Evolutionary conservation across 331 rosid genomes (phyloP), one percentile per base, ranked within the genome.

Genomic region (Stylosanthes scabra): DNA sequence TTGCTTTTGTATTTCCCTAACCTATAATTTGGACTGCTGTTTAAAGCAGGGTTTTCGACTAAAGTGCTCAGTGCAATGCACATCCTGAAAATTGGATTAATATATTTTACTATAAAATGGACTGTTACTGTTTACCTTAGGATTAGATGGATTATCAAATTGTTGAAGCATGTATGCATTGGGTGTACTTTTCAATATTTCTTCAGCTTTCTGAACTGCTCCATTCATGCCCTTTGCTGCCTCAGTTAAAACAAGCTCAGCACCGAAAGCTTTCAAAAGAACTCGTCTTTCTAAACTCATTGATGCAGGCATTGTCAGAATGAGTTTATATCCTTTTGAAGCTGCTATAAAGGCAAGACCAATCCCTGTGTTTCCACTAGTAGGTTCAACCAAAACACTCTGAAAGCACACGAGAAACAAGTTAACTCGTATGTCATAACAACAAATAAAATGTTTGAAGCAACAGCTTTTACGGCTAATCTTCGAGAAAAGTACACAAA

Each of bases 321-420:
- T 95, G 70, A 95, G 97, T 77, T 86, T 91, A 81, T 95, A 95
- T 82, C 99, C 97, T 85, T 78, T 95, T 76, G 97, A 87, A 71
- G 99, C 99, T 40, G 99, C 97, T 72, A 91, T 91, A 72, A 95
- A 95, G 56, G 99, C 99, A 71, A 95, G 99, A 72, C 99, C 99
- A 59, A 95, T 95, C 74, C 99, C 99, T 0, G 99, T 95, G 91
- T 95, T 95, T 74, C 99, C 99, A 63, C 99, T 95, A 2, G 99
- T 95, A 60, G 99, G 93, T 81, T 95, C 99, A 80, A 95, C 99
- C 86, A 95, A 86, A 81, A 86, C 71, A 81, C 96, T 95, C 99
- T 77, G 71, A 50, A 50, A 50, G 14, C 27, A 63, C 39, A 51
- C 3, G 28, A 79, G 54, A 67, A 74, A 63, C 12, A 58, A 80